Conservation (phyloP, 805 yeast species). For the Pichia scutulata region DNA sequence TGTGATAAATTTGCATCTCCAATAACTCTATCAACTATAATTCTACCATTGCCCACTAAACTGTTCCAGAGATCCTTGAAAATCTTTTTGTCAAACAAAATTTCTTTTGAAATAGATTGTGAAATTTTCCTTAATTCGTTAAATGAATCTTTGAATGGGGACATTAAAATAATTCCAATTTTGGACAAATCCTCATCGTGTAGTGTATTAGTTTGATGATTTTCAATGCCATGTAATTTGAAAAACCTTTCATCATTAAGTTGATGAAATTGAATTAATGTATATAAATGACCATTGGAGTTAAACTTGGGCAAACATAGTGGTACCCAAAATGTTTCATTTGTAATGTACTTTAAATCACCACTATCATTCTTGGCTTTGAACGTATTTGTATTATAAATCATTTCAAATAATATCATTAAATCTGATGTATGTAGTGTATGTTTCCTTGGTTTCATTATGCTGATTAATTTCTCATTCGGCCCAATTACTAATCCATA, state of each 20-base stretch:
- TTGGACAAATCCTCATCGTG: constrained; percentile 20
- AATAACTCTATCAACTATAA: constrained; percentile 29
- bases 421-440: constrained; percentile 76
- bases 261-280: constrained; percentile 60
- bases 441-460: constrained; percentile 71
- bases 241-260: constrained; percentile 26
- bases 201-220: neutral
- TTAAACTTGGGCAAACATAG: constrained; percentile 88
- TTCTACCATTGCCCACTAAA: constrained; percentile 4
- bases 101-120: constrained; percentile 37
- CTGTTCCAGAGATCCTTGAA: constrained; percentile 12
- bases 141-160: constrained; percentile 73
- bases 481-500: constrained; percentile 70
- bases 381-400: constrained; percentile 50
- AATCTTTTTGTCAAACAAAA: constrained; percentile 30
- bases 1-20: constrained; percentile 28
- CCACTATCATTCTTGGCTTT: constrained; percentile 19
- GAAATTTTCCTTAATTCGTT: constrained; percentile 63
- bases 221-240: constrained; percentile 21
- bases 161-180: constrained; percentile 39
- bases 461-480: constrained; percentile 56
- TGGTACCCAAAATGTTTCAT: constrained; percentile 88
- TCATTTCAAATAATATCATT: constrained; percentile 62
- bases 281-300: constrained; percentile 77
- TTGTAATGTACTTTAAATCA: constrained; percentile 22